Base-by-base conservation (phyloP, 1,284 basidiomycete genomes). In the Apiotrichum gracile region DNA sequence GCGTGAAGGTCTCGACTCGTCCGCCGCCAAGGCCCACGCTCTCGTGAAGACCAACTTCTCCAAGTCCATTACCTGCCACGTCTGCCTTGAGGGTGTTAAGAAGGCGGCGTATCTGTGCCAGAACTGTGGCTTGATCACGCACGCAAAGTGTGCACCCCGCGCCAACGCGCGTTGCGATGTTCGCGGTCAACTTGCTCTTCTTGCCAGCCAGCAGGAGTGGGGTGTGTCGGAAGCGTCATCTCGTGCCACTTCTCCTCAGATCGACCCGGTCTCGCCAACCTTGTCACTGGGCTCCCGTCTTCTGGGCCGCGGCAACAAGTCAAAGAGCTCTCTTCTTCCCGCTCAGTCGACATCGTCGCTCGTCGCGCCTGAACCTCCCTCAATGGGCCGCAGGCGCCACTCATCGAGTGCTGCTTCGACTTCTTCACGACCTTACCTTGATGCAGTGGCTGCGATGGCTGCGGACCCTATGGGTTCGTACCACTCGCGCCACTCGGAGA, bases 1-100 rank as follows among this genome's bases (percentile, higher is more conserved):
- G 25, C 29, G 25, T 7, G 47, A 49, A 47, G 61, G 7, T 60
- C 50, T 61, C 25, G 55, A 64, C 13, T 61, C 54, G 3, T 57
- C 55, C 12, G 57, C 26, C 41, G 41, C 26, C 27, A 51, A 14
- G 47, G 82, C 85, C 31, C 92, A 96, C 65, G 81, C 82, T 7
- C 91, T 94, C 67, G 87, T 94, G 42, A 92, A 90, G 77, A 94
- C 89, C 3, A 87, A 86, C 3, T 96, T 96, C 72, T 85, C 86
- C 67, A 93, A 92, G 78, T 82, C 90, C 24, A 86, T 97, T 74
- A 77, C 82, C 13, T 97, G 92, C 76, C 82, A 87, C 44, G 85
- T 96, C 19, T 97, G 92, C 69, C 79, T 85, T 52, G 76, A 81
- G 49, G 81, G 80, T 54, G 86, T 91, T 63, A 91, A 89, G 80